Base-by-base conservation (phyloP, 2,329 filamentous ascomycete species). In the Paradendryphiella salina region DNA sequence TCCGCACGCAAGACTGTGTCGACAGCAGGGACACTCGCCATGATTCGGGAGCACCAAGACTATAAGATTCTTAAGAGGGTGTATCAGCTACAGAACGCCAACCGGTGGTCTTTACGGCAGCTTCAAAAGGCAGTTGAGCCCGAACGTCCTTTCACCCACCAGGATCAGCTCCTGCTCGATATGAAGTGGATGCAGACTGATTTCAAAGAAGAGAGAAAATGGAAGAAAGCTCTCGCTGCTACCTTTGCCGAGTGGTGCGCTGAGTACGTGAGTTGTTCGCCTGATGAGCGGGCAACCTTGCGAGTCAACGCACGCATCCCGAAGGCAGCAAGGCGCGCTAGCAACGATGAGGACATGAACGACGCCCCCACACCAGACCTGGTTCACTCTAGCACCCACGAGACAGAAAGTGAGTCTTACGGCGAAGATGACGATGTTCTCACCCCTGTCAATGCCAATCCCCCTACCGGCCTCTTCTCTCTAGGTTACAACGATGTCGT, bases 161-260 rank as follows among this genome's bases (percentile, higher is more conserved):
- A 87, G 83, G 94, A 99, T 74, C 82, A 93, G 44, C 73, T 97
- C 47, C 77, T 99, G 26, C 83, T 91, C 61, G 92, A 99, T 76
- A 90, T 93, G 83, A 96, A 92, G 72, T 97, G 93, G 93, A 95
- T 99, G 90, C 85, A 92, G 42, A 96, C 91, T 1, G 94, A 99
- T 73, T 97, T 96, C 66, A 83, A 88, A 43, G 90, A 96, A 73
- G 94, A 97, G 72, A 80, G 90, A 33, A 96, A 96, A 70, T 96
- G 92, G 91, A 97, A 96, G 75, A 85, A 85, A 67, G 83, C 88
- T 2, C 82, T 87, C 29, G 92, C 92, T 4, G 87, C 86, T 51
- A 90, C 86, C 50, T 79, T 96, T 52, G 94, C 91, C 1, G 79
- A 86, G 64, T 89, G 87, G 64, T 97, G 93, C 72, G 89, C 87